These are phyloP conservation scores for Ogataea methylovora DNA, from an alignment of 805 yeast species.

Conservation along the genomic window DNA sequence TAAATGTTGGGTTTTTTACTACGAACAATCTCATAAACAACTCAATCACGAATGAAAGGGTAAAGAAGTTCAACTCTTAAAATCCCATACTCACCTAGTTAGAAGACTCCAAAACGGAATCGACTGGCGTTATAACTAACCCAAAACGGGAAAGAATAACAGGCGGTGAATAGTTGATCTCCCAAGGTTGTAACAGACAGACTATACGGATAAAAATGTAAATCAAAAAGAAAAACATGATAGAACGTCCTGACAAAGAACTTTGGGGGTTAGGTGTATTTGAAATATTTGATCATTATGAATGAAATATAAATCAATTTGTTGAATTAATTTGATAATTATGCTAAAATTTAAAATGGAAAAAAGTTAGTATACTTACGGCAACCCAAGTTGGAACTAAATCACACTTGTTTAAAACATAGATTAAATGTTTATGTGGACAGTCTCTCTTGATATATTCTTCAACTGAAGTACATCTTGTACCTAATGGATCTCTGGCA, in stretches of 20 bases:
- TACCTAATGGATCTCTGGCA: slow-evolving; percentile 96
- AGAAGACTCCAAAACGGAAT: slow-evolving; percentile 35
- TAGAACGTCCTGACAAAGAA: slow-evolving; percentile 72
- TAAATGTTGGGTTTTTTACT: slow-evolving; percentile 80
- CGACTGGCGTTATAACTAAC: slow-evolving; percentile 21
- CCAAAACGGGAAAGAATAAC: slow-evolving; percentile 41
- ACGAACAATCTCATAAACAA: slow-evolving; percentile 54
- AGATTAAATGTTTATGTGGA: slow-evolving; percentile 92
- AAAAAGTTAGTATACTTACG: slow-evolving; percentile 67
- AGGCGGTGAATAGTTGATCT: slow-evolving; percentile 63
- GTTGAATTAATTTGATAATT: too few species aligned
- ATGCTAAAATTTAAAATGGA: neutral
- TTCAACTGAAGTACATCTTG: slow-evolving; percentile 90
- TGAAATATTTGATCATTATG: too few species aligned
- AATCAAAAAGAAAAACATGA: slow-evolving; percentile 8
- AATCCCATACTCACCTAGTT: slow-evolving; percentile 39
- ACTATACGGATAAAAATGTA: slow-evolving; percentile 38
- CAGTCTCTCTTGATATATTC: slow-evolving; percentile 89
- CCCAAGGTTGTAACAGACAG: slow-evolving; percentile 98
- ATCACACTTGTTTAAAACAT: slow-evolving; percentile 94
- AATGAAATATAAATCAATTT: slow-evolving; percentile 4
- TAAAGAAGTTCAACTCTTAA: slow-evolving; percentile 75
- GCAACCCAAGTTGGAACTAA: slow-evolving; percentile 99
- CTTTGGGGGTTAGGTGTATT: slow-evolving; percentile 71
- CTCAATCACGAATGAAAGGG: slow-evolving; percentile 19